These are phyloP conservation scores for Penicillium waksmanii DNA, from an alignment of 495 filamentous ascomycete species.

Conservation along the genomic window DNA sequence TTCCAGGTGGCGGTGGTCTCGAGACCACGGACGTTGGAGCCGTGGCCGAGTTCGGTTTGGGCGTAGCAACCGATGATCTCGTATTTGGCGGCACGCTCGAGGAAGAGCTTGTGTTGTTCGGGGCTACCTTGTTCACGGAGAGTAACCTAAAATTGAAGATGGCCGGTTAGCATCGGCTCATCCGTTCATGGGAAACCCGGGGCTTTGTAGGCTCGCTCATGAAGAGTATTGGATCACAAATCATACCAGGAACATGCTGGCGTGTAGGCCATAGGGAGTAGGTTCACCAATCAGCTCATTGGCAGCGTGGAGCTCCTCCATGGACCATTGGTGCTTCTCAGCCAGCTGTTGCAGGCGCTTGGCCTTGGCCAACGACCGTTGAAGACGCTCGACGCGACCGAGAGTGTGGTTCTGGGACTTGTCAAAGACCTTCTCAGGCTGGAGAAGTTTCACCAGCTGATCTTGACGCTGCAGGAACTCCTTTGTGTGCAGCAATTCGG, in stretches of 20 bases:
- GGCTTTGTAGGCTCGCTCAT: too few species aligned
- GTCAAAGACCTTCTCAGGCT: slow-evolving; percentile 66
- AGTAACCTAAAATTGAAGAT: slow-evolving; percentile 51
- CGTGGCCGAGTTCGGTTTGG: slow-evolving; percentile 76
- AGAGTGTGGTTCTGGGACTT: slow-evolving; percentile 70
- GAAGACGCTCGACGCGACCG: slow-evolving; percentile 65
- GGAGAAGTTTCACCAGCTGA: slow-evolving; percentile 56
- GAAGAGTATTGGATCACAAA: background rate
- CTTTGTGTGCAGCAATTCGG: slow-evolving; percentile 64
- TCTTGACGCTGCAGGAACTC: slow-evolving; percentile 57
- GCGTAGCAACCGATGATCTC: slow-evolving; percentile 76
- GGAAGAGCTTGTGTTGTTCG: slow-evolving; percentile 70
- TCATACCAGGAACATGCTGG: slow-evolving; percentile 65
- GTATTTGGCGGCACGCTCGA: slow-evolving; percentile 64
- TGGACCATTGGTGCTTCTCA: slow-evolving; percentile 63
- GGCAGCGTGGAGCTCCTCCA: slow-evolving; percentile 62
- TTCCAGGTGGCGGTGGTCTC: slow-evolving; percentile 77
- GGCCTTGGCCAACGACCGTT: slow-evolving; percentile 61
- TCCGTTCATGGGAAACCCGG: background rate
- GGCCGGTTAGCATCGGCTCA: slow-evolving; percentile 8
- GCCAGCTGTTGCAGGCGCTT: slow-evolving; percentile 69
- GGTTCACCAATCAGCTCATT: slow-evolving; percentile 66
- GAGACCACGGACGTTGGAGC: slow-evolving; percentile 72
- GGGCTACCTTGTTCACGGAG: slow-evolving; percentile 69
- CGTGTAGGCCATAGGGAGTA: slow-evolving; percentile 69